Conservation (phyloP, 2,329 filamentous ascomycete species). For the Scedosporium dehoogii region DNA sequence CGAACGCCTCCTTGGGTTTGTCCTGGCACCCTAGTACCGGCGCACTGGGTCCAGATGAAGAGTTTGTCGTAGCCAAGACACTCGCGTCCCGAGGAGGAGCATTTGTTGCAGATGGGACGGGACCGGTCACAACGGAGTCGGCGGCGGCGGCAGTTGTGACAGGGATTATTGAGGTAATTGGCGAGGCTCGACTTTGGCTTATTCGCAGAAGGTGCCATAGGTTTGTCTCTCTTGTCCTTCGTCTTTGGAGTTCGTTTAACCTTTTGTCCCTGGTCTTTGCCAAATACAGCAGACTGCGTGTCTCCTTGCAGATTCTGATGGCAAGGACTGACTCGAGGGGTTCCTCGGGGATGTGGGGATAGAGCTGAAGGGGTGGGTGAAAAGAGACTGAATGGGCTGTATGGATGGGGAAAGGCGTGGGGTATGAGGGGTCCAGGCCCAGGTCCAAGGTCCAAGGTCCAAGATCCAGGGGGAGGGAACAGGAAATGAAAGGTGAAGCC, state of each 20-base stretch:
- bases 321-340: background rate
- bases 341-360: background rate
- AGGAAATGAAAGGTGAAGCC: background rate
- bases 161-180: slow-evolving; percentile 26
- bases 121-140: slow-evolving; percentile 54
- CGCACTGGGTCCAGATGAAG: slow-evolving; percentile 44
- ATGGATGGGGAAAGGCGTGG: background rate
- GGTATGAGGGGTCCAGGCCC: background rate
- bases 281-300: background rate
- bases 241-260: background rate
- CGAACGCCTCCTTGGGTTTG: background rate
- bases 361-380: background rate
- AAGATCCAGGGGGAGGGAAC: background rate
- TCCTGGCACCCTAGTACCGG: background rate
- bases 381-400: background rate
- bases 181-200: slow-evolving; percentile 1
- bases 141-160: slow-evolving; percentile 52
- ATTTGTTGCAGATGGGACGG: slow-evolving; percentile 49
- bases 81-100: slow-evolving; percentile 40
- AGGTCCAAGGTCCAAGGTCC: too few relatives aligned
- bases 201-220: background rate
- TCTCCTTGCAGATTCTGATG: background rate
- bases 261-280: background rate
- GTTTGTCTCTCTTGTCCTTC: background rate
- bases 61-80: slow-evolving; percentile 54